phyloP scores from a whole-genome alignment of 148 eudicot species.

The Oxyria digyna region DNA sequence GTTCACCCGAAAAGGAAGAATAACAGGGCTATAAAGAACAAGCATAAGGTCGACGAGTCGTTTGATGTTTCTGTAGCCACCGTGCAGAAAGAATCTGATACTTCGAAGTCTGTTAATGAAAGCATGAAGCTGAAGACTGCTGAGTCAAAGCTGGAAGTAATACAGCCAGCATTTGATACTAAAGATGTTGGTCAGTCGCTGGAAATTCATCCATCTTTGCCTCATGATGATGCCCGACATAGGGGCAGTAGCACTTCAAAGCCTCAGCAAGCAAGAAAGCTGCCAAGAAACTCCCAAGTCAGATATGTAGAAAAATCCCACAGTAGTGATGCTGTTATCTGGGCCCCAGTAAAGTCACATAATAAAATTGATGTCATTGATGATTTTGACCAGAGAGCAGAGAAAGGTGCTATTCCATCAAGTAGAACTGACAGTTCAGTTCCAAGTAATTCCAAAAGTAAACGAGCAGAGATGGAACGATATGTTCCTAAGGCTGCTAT shows the following conservation, averaged over 20 bases:
- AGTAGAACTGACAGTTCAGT: conserved; percentile 31
- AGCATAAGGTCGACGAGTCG: conserved; percentile 36
- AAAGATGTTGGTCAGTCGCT: conserved; percentile 21
- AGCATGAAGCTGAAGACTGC: conserved; percentile 20
- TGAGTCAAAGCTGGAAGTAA: conserved; percentile 17
- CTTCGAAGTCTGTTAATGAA: conserved; percentile 21
- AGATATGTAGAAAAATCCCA: conserved; percentile 32
- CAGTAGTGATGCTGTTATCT: conserved; percentile 46
- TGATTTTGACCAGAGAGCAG: conserved; percentile 21
- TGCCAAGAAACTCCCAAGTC: conserved; percentile 47
- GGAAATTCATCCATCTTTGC: conserved; percentile 29
- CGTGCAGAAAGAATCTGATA: conserved; percentile 21
- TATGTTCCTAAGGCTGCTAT: conserved; percentile 88
- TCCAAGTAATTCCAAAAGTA: conserved; percentile 30
- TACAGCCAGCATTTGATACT: conserved; percentile 17
- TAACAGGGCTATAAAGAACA: conserved; percentile 39
- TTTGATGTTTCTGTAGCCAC: conserved; percentile 8
- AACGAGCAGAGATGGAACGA: conserved; percentile 96
- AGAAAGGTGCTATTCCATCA: conserved; percentile 20
- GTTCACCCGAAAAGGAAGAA: conserved; percentile 42
- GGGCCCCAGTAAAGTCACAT: conserved; percentile 84
- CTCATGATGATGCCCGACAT: conserved; percentile 31
- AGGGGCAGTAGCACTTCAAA: conserved; percentile 40
- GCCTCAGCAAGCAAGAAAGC: conserved; percentile 50
- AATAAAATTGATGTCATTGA: conserved; percentile 34